A percentile compares a stretch with the other conserved stretches of the same genome.
Evolutionary conservation across 2,329 filamentous ascomycete species (phyloP).

Genomic region (Alternaria sp.): DNA sequence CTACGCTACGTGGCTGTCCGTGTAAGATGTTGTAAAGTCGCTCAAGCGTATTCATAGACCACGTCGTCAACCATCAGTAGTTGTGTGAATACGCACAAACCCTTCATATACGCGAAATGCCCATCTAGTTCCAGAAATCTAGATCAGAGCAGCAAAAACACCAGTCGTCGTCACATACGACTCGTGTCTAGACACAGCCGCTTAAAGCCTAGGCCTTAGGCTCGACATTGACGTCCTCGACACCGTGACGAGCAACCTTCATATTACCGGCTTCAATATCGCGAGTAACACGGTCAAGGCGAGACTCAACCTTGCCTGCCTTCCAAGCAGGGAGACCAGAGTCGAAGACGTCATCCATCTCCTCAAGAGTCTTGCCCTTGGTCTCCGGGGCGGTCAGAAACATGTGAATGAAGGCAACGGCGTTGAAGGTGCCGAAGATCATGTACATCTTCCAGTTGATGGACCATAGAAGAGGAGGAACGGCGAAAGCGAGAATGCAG

Average conservation of each 20-base stretch:
- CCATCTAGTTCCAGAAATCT: background rate
- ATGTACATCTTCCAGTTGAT: slow-evolving; percentile 57
- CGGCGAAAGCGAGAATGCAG: slow-evolving; percentile 52
- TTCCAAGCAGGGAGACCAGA: slow-evolving; percentile 48
- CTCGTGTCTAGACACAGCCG: background rate
- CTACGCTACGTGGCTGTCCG: slow-evolving; percentile 5
- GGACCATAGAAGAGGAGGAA: slow-evolving; percentile 51
- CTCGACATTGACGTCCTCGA: slow-evolving; percentile 27
- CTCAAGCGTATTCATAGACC: background rate
- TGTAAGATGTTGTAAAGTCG: background rate
- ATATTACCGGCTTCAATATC: slow-evolving; percentile 50
- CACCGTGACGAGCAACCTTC: slow-evolving; percentile 31
- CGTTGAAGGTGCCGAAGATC: slow-evolving; percentile 52
- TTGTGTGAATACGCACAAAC: background rate
- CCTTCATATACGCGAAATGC: background rate
- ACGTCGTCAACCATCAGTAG: background rate
- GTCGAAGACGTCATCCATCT: slow-evolving; percentile 54
- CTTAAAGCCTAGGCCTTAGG: slow-evolving; percentile 32
- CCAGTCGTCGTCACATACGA: background rate
- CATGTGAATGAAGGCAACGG: slow-evolving; percentile 49
- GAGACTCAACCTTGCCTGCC: slow-evolving; percentile 35
- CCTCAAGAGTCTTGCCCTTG: slow-evolving; percentile 52
- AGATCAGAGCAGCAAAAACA: background rate
- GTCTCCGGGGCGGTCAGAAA: slow-evolving; percentile 53
- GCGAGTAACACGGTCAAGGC: slow-evolving; percentile 45